Base-by-base conservation (phyloP, 2,329 filamentous ascomycete genomes). In the Aureobasidium sp. region DNA sequence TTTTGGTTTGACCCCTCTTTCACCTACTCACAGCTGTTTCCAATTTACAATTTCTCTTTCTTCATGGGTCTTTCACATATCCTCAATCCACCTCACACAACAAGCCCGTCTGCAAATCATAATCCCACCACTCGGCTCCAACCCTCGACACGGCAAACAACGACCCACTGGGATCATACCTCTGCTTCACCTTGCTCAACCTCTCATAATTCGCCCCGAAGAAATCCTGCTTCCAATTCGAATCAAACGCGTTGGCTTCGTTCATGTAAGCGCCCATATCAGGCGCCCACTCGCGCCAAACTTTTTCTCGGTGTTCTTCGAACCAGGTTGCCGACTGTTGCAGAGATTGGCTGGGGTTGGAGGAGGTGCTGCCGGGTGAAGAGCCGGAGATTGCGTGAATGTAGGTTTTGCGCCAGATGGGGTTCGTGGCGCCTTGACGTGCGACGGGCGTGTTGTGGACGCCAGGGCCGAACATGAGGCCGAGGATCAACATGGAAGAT, bases 201-300 rank as follows among this genome's bases (percentile, higher is more conserved):
- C 55, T 55, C 1, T 48, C 53, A 41, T 71, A 71, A 30, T 69
- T 64, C 3, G 55, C 52, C 10, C 68, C 69, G 59, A 63, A 71
- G 59, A 70, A 69, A 3, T 65, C 60, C 38, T 63, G 54, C 53
- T 65, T 63, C 63, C 65, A 71, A 40, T 69, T 57, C 12, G 63
- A 60, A 49, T 69, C 67, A 17, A 66, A 63, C 2, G 63, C 56
- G 54, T 67, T 55, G 47, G 72, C 75, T 60, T 76, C 75, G 56
- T 74, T 77, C 54, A 75, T 59, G 58, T 77, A 77, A 6, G 70
- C 67, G 19, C 70, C 39, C 64, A 69, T 38, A 63, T 70, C 19
- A 62, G 72, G 65, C 7, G 70, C 67, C 14, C 79, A 58, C 6
- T 69, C 55, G 32, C 66, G 67, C 41, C 41, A 44, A 10, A 44